A percentile compares a stretch with the other conserved stretches of the same genome.
Evolutionary conservation across 2,329 filamentous ascomycete genomes (phyloP).

Genomic region (Xylaria sp.): DNA sequence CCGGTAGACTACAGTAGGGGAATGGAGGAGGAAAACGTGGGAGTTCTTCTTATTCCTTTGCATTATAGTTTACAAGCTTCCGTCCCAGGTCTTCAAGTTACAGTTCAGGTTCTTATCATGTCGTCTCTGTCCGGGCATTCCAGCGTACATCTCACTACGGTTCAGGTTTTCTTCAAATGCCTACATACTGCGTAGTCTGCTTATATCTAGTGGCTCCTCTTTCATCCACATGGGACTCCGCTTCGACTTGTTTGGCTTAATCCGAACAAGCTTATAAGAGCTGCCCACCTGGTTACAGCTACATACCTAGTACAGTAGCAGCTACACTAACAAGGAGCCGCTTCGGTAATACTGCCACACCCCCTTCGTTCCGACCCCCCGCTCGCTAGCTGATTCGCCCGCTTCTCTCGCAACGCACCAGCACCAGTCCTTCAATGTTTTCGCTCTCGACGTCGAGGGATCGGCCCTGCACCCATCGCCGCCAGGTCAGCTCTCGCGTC

Average conservation of each 20-base stretch:
- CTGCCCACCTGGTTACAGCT: not conserved
- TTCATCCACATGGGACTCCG: slow-evolving; percentile 17
- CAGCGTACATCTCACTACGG: slow-evolving; percentile 12
- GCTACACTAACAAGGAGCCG: slow-evolving; percentile 38
- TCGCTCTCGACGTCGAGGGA: slow-evolving; percentile 44
- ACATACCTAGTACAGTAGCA: too few species aligned
- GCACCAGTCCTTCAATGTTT: slow-evolving; percentile 43
- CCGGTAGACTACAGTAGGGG: too few species aligned
- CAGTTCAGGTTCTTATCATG: slow-evolving; percentile 4
- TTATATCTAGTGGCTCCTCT: not conserved
- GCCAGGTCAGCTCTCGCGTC: slow-evolving; percentile 45
- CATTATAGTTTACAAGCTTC: not conserved
- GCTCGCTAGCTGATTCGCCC: slow-evolving; percentile 43
- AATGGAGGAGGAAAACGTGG: too few species aligned
- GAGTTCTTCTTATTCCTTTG: not conserved
- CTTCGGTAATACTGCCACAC: slow-evolving; percentile 44
- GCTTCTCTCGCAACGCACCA: slow-evolving; percentile 42
- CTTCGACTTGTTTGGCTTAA: slow-evolving; percentile 26
- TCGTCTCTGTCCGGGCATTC: slow-evolving; percentile 1
- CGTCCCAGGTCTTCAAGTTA: too few species aligned
- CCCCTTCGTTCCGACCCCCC: slow-evolving; percentile 39
- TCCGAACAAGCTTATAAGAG: slow-evolving; percentile 18
- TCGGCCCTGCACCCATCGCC: slow-evolving; percentile 47
- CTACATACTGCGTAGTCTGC: not conserved
- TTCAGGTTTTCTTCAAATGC: slow-evolving; percentile 1